Conservation (phyloP, 2,329 filamentous ascomycete species). For the Colletotrichum noveboracense region DNA sequence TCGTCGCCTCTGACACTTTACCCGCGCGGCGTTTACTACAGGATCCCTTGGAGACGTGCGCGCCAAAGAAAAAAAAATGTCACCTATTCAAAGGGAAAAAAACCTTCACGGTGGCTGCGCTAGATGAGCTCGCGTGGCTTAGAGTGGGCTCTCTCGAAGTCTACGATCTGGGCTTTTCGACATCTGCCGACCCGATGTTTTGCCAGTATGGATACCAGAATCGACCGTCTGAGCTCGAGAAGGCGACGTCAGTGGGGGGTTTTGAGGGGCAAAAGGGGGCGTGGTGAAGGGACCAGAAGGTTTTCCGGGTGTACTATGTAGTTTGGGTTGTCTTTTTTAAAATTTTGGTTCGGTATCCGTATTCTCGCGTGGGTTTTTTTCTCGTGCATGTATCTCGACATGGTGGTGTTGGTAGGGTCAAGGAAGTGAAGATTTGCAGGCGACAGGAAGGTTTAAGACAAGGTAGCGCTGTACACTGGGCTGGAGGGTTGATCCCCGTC, state of each 20-base stretch:
- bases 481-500: background rate
- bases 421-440: background rate
- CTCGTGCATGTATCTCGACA: background rate
- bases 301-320: background rate
- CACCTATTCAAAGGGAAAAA: background rate
- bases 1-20: background rate
- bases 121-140: conserved; percentile 1
- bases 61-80: background rate
- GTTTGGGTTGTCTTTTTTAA: background rate
- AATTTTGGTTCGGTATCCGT: background rate
- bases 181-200: background rate
- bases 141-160: background rate
- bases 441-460: background rate
- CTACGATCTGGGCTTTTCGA: background rate
- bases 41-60: background rate
- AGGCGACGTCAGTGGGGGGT: background rate
- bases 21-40: background rate
- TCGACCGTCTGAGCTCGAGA: background rate
- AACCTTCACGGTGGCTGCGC: background rate
- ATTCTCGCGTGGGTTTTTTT: background rate
- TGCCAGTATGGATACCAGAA: background rate
- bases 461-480: background rate
- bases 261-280: background rate
- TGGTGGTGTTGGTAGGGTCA: background rate
- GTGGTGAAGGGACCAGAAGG: background rate